Base-by-base conservation (phyloP, 208 protist genomes). In the Tritrichomonas musculus region DNA sequence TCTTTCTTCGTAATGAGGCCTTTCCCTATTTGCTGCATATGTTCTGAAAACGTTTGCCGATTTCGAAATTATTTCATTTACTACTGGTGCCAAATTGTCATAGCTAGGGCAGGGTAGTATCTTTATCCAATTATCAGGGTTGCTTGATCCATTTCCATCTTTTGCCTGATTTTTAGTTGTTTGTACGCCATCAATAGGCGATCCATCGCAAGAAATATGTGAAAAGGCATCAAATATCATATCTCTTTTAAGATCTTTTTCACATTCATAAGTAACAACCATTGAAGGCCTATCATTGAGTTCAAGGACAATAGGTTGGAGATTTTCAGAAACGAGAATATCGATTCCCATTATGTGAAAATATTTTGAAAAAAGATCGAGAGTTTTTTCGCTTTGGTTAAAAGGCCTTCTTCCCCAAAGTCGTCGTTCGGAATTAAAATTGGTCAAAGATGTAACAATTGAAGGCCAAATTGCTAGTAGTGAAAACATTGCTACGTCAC, bases 241-340 rank as follows among this genome's bases (percentile, higher is more conserved):
- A 1, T 36, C 17, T 30, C 14, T 82, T 50, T 82, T 82, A 39
- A 82, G 73, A 17, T 47, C 73, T 30, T 47, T 50, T 39, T 82
- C 73, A 41, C 33, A 50, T 17, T 82, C 73, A 39, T 47, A 82
- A 49, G 73, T 82, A n/a, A 82, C 73, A 14, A 82, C 25, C 73
- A 82, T 82, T 30, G 73, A 82, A n/a, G 73, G 73, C 49, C 73
- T 82, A 27, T 82, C 73, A 17, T 82, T 82, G 3, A 82, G 22
- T 27, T 82, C 73, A 1, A 82, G 20, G 27, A 82, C 73, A n/a
- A 82, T 50, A 0, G 73, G 73, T 11, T 36, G 22, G 0, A 82
- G 22, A 20, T 47, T 47, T 41, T 82, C 73, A 30, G 33, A 47
- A 9, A 82, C 14, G 39, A 82, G 44, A 41, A 82, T 82, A 50